Percentiles rank a stretch among this genome's conserved stretches.
These are phyloP conservation scores for Diaporthe citri DNA, from an alignment of 2,329 filamentous ascomycete genomes.

Conservation along the genomic window DNA sequence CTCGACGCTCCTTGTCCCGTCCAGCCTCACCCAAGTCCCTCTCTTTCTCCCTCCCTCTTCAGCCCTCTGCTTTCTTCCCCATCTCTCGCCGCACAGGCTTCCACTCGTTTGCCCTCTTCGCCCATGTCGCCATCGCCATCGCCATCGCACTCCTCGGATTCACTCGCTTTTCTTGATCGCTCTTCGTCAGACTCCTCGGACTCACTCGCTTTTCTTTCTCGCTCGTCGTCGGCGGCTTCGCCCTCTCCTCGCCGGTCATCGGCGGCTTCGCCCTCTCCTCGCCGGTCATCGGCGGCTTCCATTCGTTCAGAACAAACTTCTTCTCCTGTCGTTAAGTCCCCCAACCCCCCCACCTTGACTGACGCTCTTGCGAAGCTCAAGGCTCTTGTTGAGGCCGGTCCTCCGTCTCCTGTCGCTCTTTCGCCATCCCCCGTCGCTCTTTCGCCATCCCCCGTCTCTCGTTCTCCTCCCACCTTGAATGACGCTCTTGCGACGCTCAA, in stretches of 20 bases:
- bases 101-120: background rate
- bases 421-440: background rate
- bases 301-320: background rate
- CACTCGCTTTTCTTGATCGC: background rate
- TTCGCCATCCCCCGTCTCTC: background rate
- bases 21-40: background rate
- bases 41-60: slow-evolving; percentile 24
- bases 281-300: background rate
- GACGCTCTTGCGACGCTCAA: slow-evolving; percentile 13
- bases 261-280: background rate
- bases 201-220: background rate
- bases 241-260: background rate
- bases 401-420: background rate
- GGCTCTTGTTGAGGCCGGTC: background rate
- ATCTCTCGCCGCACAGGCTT: background rate
- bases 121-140: background rate
- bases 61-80: background rate
- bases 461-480: background rate
- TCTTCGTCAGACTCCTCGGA: slow-evolving; percentile 18
- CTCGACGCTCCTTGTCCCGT: background rate
- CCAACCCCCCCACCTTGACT: background rate
- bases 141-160: background rate
- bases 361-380: slow-evolving; percentile 20
- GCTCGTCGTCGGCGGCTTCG: slow-evolving; percentile 1
- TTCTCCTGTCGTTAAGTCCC: background rate